Evolutionary conservation across 768 basidiomycete species (phyloP).

Genomic region (Lyophyllum atratum): DNA sequence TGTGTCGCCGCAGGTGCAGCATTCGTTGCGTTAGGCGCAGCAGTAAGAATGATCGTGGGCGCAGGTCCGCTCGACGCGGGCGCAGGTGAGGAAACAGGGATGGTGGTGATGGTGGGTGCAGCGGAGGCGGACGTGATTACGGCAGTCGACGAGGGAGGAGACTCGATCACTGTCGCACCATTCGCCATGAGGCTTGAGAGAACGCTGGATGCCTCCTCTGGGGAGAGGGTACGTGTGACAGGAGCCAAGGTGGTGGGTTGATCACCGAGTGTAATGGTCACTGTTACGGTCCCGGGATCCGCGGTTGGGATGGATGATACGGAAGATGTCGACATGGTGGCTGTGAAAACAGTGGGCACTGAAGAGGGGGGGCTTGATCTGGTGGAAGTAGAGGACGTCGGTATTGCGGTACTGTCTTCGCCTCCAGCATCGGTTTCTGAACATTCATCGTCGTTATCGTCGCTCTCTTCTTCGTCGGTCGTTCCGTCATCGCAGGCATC

Average conservation of each 20-base stretch:
- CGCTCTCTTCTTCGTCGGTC: too few species aligned
- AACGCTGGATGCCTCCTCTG: conserved; percentile 41
- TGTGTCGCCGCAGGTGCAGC: neutral
- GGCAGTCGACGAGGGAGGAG: conserved; percentile 1
- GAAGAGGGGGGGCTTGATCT: conserved; percentile 2
- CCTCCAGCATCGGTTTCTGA: neutral
- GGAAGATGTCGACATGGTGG: neutral
- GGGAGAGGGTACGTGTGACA: conserved; percentile 44
- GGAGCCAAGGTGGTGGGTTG: conserved; percentile 29
- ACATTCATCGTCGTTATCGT: neutral
- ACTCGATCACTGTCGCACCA: conserved; percentile 17
- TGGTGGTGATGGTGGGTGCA: neutral
- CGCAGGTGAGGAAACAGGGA: neutral
- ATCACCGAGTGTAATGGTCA: conserved; percentile 31
- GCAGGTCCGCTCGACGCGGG: neutral
- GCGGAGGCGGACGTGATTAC: neutral
- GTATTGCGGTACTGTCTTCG: neutral
- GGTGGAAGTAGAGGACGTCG: neutral
- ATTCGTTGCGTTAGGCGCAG: neutral
- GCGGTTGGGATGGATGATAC: neutral
- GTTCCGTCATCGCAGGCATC: neutral
- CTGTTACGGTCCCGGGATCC: conserved; percentile 24
- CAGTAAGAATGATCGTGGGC: neutral
- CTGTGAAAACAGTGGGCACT: neutral
- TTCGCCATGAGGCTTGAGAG: conserved; percentile 38